Conservation (phyloP, 768 basidiomycete genomes). For the Lentinula sp. region DNA sequence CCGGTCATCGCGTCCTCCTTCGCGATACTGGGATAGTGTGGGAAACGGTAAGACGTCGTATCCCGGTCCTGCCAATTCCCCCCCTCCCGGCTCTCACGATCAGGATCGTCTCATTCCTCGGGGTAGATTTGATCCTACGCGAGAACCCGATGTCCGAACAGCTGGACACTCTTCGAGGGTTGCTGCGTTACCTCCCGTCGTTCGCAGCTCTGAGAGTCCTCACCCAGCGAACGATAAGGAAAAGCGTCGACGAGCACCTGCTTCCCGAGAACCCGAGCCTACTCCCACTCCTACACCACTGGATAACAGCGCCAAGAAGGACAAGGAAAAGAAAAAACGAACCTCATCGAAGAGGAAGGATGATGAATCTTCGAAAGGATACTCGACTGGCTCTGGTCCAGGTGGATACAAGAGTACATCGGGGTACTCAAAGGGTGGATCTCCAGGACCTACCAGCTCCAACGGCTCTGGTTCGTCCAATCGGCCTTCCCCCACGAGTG, state of each 20-base stretch:
- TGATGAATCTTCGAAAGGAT: constrained; percentile 39
- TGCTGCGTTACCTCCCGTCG: constrained; percentile 15
- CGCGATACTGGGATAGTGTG: constrained; percentile 50
- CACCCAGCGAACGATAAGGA: constrained; percentile 24
- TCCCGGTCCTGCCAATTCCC: constrained; percentile 24
- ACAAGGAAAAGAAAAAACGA: constrained; percentile 51
- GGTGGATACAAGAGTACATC: constrained; percentile 21
- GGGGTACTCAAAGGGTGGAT: constrained; percentile 34
- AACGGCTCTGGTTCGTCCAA: constrained; percentile 57
- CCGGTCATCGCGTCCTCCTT: constrained; percentile 40
- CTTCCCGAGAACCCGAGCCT: background rate
- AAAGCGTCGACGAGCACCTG: constrained; percentile 11
- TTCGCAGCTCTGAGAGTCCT: constrained; percentile 59
- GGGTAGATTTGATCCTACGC: constrained; percentile 42
- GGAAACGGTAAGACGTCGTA: constrained; percentile 36
- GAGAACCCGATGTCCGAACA: constrained; percentile 26
- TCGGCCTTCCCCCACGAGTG: constrained; percentile 68
- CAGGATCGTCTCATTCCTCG: constrained; percentile 62
- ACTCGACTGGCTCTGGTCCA: constrained; percentile 9
- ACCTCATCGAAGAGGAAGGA: constrained; percentile 37
- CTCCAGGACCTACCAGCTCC: constrained; percentile 63
- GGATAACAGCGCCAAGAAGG: constrained; percentile 25
- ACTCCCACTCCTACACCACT: background rate
- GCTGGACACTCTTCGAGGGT: constrained; percentile 19
- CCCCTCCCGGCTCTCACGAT: constrained; percentile 25